Evolutionary conservation across 768 basidiomycete species (phyloP).

Genomic region (Calocera cornea): DNA sequence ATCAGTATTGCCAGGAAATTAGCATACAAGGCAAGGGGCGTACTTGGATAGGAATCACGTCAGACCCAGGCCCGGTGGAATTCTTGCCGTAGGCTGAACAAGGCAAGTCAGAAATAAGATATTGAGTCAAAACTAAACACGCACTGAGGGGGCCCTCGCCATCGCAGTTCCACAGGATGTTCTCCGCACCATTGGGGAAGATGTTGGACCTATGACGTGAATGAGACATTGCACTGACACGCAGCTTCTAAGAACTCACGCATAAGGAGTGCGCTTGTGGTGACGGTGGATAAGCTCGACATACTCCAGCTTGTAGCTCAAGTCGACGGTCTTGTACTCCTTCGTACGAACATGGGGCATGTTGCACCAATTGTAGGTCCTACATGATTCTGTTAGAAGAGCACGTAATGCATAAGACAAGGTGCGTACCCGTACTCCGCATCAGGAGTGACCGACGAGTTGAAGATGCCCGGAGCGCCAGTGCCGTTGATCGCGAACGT

Average conservation of each 20-base stretch:
- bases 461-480: slow-evolving; percentile 17
- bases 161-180: slow-evolving; percentile 11
- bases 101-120: neutral
- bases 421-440: slow-evolving; percentile 16
- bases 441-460: slow-evolving; percentile 8
- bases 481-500: slow-evolving; percentile 13
- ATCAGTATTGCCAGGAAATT: no score
- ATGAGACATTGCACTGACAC: neutral
- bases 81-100: slow-evolving; percentile 1
- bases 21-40: no score
- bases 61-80: neutral
- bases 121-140: neutral
- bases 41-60: neutral
- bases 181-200: slow-evolving; percentile 17
- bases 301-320: slow-evolving; percentile 16
- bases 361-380: neutral
- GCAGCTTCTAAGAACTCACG: neutral
- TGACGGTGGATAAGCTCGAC: slow-evolving; percentile 20
- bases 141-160: neutral
- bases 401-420: slow-evolving; percentile 6
- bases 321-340: slow-evolving; percentile 14
- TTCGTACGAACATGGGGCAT: slow-evolving; percentile 18
- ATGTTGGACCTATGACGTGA: slow-evolving; percentile 15
- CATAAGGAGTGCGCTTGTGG: slow-evolving; percentile 15
- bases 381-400: no score